Evolutionary conservation across 1,284 basidiomycete species (phyloP), one percentile per base, ranked within the genome.

Genomic region (Ganoderma multipileum): DNA sequence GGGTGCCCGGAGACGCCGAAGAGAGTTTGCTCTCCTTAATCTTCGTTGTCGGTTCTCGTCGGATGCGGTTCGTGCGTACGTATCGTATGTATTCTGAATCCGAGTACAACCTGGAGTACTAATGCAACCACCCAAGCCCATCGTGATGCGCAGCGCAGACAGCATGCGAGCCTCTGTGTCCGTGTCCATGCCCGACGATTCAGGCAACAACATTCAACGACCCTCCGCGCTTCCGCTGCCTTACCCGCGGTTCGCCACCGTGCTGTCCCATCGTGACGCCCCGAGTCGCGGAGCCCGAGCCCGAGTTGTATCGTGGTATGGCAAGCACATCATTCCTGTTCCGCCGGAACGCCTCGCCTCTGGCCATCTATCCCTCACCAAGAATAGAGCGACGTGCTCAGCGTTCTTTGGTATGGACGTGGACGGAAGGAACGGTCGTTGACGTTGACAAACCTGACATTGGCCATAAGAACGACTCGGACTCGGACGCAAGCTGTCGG

Each of bases 231-330:
- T 68, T 67, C 54, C 65, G 61, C 70, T 68, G 68, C 65, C 67
- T 58, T 71, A 71, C 70, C 67, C 70, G 70, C 70, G 67, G 63
- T 38, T 60, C 65, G 47, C 67, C 67, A 68, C 70, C 54, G 44
- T 64, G 26, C 42, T 28, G 30, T 20, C 28, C 16, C 30, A 3
- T 33, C 30, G 36, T 20, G 55, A 16, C 30, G 42, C 28, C 61
- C 16, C n/a, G 39, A 23, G n/a, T 28, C 42, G 28, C 20, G n/a
- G n/a, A 50, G 42, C 42, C 38, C 39, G 59, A 39, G 41, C 41
- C 55, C 33, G 55, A 58, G 36, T 20, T 38, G 55, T 16, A 12
- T 23, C 33, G 12, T 39, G 23, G 23, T 23, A 33, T 33, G 20
- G 28, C 9, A 20, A n/a, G 3, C 8, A 23, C 55, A 9, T 7